A percentile compares a stretch with the other conserved stretches of the same genome.
Conservation (phyloP, 805 yeast genomes). For the Blastobotrys muscicola region DNA sequence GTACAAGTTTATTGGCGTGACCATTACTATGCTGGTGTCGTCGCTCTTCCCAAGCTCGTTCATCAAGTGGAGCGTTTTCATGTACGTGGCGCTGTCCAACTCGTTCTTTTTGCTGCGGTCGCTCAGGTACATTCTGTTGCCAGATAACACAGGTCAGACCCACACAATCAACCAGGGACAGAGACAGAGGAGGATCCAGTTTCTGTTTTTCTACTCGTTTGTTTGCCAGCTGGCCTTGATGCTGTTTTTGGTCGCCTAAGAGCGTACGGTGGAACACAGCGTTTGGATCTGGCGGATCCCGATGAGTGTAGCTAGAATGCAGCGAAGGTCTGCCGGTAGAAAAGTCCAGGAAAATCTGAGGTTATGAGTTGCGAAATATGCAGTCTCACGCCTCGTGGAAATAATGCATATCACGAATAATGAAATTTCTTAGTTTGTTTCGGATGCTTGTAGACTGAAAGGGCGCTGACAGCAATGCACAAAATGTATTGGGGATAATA, state of each 20-base stretch:
- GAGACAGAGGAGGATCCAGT: slow-evolving; percentile 76
- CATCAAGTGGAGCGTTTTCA: slow-evolving; percentile 41
- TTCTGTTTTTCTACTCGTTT: slow-evolving; percentile 75
- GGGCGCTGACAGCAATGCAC: too few relatives aligned
- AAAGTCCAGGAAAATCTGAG: too few relatives aligned
- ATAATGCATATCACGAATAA: too few relatives aligned
- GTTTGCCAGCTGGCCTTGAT: slow-evolving; percentile 66
- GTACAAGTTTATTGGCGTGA: slow-evolving; percentile 77
- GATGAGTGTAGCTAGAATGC: too few relatives aligned
- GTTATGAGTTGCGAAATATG: too few relatives aligned
- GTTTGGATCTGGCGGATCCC: too few relatives aligned
- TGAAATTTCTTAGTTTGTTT: too few relatives aligned
- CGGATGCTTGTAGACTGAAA: too few relatives aligned
- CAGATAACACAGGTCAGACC: slow-evolving; percentile 44
- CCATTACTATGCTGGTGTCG: slow-evolving; percentile 27
- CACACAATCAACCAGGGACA: slow-evolving; percentile 49
- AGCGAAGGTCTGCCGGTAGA: too few relatives aligned
- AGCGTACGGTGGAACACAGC: too few relatives aligned
- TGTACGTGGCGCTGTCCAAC: slow-evolving; percentile 45
- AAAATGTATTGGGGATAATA: too few relatives aligned
- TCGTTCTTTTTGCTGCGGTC: slow-evolving; percentile 44
- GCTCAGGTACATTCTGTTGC: slow-evolving; percentile 56
- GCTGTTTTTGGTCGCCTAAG: slow-evolving; percentile 45
- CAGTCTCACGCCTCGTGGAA: too few relatives aligned
- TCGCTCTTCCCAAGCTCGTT: slow-evolving; percentile 25